These are phyloP conservation scores for Aspergillus vadensis DNA, from an alignment of 2,329 filamentous ascomycete genomes.

Conservation along the genomic window DNA sequence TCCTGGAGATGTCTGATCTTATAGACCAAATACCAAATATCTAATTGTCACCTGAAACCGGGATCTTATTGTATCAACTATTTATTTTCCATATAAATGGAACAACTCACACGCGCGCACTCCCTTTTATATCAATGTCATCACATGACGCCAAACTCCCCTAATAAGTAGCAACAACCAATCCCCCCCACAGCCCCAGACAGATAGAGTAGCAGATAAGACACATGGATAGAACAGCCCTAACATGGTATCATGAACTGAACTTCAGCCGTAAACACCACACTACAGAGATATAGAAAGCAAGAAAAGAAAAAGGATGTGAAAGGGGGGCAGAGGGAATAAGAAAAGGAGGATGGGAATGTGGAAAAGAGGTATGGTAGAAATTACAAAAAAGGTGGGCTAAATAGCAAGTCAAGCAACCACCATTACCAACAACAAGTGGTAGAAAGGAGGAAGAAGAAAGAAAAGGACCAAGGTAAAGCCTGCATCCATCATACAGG, in stretches of 20 bases:
- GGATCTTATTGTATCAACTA: background rate
- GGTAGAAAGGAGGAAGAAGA: slow-evolving; percentile 7
- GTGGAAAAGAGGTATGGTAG: background rate
- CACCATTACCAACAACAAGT: slow-evolving; percentile 3
- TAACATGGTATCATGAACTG: slow-evolving; percentile 38
- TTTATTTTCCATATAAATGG: background rate
- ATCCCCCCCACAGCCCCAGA: background rate
- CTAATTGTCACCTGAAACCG: too few relatives aligned
- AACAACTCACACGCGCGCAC: too few relatives aligned
- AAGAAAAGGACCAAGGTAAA: background rate
- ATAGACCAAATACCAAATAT: too few relatives aligned
- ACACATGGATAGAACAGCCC: slow-evolving; percentile 14
- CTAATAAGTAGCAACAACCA: background rate
- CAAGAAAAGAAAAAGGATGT: slow-evolving; percentile 1
- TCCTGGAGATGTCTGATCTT: too few relatives aligned
- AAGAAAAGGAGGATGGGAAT: background rate
- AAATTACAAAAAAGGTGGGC: background rate
- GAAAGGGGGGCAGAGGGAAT: background rate
- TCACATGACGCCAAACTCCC: too few relatives aligned
- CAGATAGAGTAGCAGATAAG: background rate
- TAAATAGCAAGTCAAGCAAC: background rate
- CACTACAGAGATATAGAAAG: slow-evolving; percentile 7
- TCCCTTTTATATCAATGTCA: too few relatives aligned
- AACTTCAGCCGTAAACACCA: slow-evolving; percentile 20
- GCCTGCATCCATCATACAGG: background rate